Evolutionary conservation across 176 grass and related monocot species (phyloP), one percentile per base, ranked within the genome.

Genomic region (Bromus sterilis): DNA sequence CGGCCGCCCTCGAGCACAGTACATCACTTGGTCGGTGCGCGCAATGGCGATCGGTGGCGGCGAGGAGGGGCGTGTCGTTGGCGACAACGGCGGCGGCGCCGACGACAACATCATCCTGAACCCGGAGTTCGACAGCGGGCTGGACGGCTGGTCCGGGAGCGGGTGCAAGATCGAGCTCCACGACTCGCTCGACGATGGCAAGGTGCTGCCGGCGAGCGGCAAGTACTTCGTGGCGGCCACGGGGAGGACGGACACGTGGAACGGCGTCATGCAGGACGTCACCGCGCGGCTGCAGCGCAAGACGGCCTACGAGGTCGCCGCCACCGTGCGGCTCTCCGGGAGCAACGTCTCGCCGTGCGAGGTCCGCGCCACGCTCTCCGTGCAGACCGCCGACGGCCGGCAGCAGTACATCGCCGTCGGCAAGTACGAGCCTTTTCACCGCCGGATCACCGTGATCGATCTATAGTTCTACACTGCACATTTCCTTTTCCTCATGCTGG

Each of bases 31-130:
- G 5, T 73, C 71, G 51, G 48, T 7, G 0, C 3, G 29, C 23
- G 7, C n/a, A 78, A 87, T 91, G 66, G 77, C 77, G 59, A 74
- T 79, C 35, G 62, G 56, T 36, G 71, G 71, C 11, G 25, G 24
- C 0, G 20, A 18, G 0, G 49, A 53, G 23, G 46, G 69, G 9
- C 46, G 62, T 25, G 36, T 46, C 6, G 60, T n/a, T n/a, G n/a
- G n/a, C n/a, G n/a, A n/a, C n/a, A n/a, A 83, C 37, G 88, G 78
- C 64, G 77, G 88, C 60, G 71, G 55, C 14, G 81, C 63, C 0
- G 89, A 92, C 40, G 75, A 91, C 44, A 95, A 93, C 89, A 93
- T 95, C 79, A 95, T 99, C 78, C 72, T 93, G 13, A 99, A 95
- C 84, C 96, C 96, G 7, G 76, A 90, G 71, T 99, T 99, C 66